phyloP scores from a whole-genome alignment of 164 flowering plant genomes.

The Dillenia suffruticosa region DNA sequence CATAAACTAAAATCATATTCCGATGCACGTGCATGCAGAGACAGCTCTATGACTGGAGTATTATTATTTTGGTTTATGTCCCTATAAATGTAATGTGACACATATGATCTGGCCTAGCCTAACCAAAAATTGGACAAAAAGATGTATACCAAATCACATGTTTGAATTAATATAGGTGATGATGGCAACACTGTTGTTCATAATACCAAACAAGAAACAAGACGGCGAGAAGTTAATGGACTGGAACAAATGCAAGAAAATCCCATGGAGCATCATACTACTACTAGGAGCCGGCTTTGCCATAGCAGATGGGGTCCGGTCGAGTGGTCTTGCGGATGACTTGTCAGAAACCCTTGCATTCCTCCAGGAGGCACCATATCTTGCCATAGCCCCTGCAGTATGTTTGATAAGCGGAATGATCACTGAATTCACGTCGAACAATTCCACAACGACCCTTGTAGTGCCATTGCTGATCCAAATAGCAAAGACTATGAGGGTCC shows the following conservation, averaged over 20 bases:
- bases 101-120: too few species aligned
- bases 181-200: constrained; percentile 86
- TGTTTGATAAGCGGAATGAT: constrained; percentile 53
- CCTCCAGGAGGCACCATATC: constrained; percentile 50
- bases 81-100: too few species aligned
- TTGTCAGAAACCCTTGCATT: constrained; percentile 50
- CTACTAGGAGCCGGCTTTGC: constrained; percentile 94
- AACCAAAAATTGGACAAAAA: too few species aligned
- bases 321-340: constrained; percentile 71
- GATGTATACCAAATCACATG: too few species aligned
- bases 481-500: constrained; percentile 56
- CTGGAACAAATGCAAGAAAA: constrained; percentile 95
- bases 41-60: too few species aligned
- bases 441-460: constrained; percentile 70
- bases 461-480: constrained; percentile 68
- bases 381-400: constrained; percentile 68
- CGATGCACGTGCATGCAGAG: too few species aligned
- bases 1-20: too few species aligned
- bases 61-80: too few species aligned
- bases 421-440: constrained; percentile 86
- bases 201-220: constrained; percentile 74
- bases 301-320: constrained; percentile 74
- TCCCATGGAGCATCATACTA: constrained; percentile 77
- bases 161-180: constrained; percentile 39
- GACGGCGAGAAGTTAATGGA: constrained; percentile 87